A percentile compares a stretch with the other conserved stretches of the same genome.
phyloP scores from a whole-genome alignment of 2,329 filamentous ascomycete genomes.

The Chrysoporthe deuterocubensis region DNA sequence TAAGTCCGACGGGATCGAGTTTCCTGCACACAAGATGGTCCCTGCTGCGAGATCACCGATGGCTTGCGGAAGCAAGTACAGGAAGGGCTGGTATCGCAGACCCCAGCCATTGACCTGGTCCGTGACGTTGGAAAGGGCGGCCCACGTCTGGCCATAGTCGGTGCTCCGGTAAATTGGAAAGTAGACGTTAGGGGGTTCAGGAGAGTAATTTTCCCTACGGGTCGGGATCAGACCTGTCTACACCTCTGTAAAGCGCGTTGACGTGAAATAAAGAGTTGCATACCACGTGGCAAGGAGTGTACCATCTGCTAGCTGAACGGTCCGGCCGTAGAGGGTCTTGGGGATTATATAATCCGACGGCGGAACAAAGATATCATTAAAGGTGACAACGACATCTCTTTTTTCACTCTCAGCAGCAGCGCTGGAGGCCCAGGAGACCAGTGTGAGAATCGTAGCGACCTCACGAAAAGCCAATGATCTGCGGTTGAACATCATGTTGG shows the following conservation, averaged over 20 bases:
- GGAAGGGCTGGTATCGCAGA: conserved; percentile 69
- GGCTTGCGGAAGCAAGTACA: conserved; percentile 63
- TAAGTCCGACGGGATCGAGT: conserved; percentile 61
- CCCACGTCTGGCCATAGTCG: conserved; percentile 63
- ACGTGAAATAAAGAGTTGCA: background rate
- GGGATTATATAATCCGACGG: background rate
- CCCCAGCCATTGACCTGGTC: conserved; percentile 69
- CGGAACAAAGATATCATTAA: conserved; percentile 2
- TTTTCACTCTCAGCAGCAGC: background rate
- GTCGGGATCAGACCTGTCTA: background rate
- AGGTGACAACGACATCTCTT: conserved; percentile 3
- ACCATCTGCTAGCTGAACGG: conserved; percentile 6
- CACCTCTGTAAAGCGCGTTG: background rate
- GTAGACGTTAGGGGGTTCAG: conserved; percentile 29
- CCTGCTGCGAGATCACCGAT: conserved; percentile 63
- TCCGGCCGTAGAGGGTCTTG: conserved; percentile 4
- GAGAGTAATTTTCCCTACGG: conserved; percentile 6
- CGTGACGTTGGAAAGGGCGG: conserved; percentile 62
- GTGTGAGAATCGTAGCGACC: background rate
- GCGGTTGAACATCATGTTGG: background rate
- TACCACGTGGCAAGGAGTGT: conserved; percentile 5
- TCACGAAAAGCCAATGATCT: background rate
- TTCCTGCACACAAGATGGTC: conserved; percentile 64
- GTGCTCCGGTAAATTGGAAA: conserved; percentile 58
- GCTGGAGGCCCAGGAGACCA: background rate